Evolutionary conservation across 1,139 yeast species (phyloP).

Genomic region (Eremothecium coryli): DNA sequence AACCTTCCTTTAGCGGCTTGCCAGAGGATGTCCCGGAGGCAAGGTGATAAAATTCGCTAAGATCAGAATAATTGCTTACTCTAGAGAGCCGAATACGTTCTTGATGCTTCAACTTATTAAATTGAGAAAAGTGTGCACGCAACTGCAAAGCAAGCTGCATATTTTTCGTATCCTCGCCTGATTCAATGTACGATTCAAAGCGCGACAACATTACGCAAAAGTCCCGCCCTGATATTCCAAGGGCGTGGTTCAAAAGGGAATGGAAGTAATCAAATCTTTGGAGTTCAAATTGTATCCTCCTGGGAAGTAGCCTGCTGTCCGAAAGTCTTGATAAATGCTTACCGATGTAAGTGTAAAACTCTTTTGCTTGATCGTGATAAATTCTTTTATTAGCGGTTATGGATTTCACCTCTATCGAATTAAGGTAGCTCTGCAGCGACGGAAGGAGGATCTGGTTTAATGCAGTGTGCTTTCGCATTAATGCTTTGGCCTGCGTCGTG

Average conservation of each 20-base stretch:
- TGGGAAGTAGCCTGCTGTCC: conserved; percentile 7
- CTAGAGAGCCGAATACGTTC: conserved; percentile 5
- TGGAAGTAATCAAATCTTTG: conserved; percentile 65
- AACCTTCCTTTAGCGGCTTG: conserved; percentile 39
- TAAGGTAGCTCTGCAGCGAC: conserved; percentile 2
- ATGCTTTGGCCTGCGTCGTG: conserved; percentile 1
- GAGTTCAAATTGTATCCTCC: conserved; percentile 42
- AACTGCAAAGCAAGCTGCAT: conserved; percentile 4
- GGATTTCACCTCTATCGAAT: conserved; percentile 13
- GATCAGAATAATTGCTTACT: conserved; percentile 6
- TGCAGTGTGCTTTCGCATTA: conserved; percentile 1
- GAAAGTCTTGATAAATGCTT: conserved; percentile 7
- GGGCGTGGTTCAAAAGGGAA: conserved; percentile 41
- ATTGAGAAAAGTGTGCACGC: neutral
- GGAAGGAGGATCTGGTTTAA: neutral
- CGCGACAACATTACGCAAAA: conserved; percentile 1
- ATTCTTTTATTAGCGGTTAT: conserved; percentile 13
- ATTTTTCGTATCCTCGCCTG: neutral
- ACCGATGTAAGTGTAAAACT: conserved; percentile 39
- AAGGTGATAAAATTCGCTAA: conserved; percentile 5
- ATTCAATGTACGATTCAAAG: conserved; percentile 1
- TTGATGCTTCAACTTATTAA: conserved; percentile 1
- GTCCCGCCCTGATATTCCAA: conserved; percentile 6
- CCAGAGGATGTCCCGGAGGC: conserved; percentile 2
- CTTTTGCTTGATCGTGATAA: conserved; percentile 45